These are phyloP conservation scores for Fistulinella cinereoalba DNA, from an alignment of 1,284 basidiomycete genomes.

Conservation along the genomic window DNA sequence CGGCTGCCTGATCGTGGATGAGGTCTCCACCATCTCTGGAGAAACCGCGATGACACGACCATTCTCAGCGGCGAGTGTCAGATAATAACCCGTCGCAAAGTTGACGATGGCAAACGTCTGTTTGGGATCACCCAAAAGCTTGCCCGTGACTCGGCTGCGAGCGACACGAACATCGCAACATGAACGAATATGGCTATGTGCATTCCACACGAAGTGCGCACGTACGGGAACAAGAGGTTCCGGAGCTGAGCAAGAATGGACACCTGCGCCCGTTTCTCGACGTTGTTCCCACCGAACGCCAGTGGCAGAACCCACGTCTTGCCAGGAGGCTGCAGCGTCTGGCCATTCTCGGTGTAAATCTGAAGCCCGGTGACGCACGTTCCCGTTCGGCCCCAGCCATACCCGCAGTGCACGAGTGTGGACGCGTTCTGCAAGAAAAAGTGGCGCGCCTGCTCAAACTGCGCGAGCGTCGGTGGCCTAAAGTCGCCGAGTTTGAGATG, in stretches of 20 bases:
- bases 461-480: slow-evolving; percentile 7
- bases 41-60: no score
- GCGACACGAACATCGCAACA: background rate
- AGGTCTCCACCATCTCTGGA: no score
- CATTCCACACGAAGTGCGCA: no score
- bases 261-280: slow-evolving; percentile 11
- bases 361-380: slow-evolving; percentile 15
- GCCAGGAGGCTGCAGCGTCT: slow-evolving; percentile 1
- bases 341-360: slow-evolving; percentile 8
- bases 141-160: slow-evolving; percentile 6
- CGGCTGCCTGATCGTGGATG: no score
- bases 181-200: no score
- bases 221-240: slow-evolving; percentile 10
- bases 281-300: slow-evolving; percentile 7
- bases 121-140: background rate
- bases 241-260: slow-evolving; percentile 9
- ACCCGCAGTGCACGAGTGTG: slow-evolving; percentile 13
- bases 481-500: slow-evolving; percentile 16
- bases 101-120: no score
- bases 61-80: no score
- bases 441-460: slow-evolving; percentile 9
- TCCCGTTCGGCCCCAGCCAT: slow-evolving; percentile 11
- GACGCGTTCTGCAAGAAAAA: slow-evolving; percentile 12
- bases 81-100: no score
- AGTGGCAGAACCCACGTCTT: background rate